Evolutionary conservation across 2,329 filamentous ascomycete genomes (phyloP).

Genomic region (Nigrospora oryzae): DNA sequence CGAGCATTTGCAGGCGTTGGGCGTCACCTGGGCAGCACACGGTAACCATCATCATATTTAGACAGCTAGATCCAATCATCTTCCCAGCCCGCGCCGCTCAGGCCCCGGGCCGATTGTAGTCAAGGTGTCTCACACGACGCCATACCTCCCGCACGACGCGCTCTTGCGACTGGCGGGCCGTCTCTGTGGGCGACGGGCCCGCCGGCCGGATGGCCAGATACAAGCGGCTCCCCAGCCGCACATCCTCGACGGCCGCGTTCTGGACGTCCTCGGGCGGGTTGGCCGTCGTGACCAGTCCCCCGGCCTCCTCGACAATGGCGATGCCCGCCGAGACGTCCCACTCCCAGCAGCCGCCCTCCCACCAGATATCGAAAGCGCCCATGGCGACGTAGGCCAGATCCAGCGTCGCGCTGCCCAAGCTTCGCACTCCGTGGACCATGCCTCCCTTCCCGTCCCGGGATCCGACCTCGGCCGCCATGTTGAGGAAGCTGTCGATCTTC

Average conservation of each 20-base stretch:
- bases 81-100: constrained; percentile 12
- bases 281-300: constrained; percentile 64
- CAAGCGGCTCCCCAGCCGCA: constrained; percentile 55
- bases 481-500: constrained; percentile 68
- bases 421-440: constrained; percentile 71
- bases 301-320: constrained; percentile 64
- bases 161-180: constrained; percentile 59
- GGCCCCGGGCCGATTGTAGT: constrained; percentile 58
- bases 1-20: constrained; percentile 2
- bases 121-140: constrained; percentile 56
- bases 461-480: constrained; percentile 61
- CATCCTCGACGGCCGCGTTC: constrained; percentile 48
- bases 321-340: constrained; percentile 76
- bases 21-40: background rate
- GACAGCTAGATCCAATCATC: background rate
- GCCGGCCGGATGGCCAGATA: constrained; percentile 67
- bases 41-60: background rate
- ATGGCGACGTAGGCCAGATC: constrained; percentile 70
- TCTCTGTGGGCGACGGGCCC: constrained; percentile 50
- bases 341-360: constrained; percentile 76
- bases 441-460: constrained; percentile 59
- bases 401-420: constrained; percentile 64
- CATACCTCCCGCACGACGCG: constrained; percentile 65
- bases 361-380: constrained; percentile 73
- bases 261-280: constrained; percentile 56